Percentiles rank a stretch among this genome's conserved stretches.
phyloP scores from a whole-genome alignment of 148 eudicot species.

The Nepenthes gracilis region DNA sequence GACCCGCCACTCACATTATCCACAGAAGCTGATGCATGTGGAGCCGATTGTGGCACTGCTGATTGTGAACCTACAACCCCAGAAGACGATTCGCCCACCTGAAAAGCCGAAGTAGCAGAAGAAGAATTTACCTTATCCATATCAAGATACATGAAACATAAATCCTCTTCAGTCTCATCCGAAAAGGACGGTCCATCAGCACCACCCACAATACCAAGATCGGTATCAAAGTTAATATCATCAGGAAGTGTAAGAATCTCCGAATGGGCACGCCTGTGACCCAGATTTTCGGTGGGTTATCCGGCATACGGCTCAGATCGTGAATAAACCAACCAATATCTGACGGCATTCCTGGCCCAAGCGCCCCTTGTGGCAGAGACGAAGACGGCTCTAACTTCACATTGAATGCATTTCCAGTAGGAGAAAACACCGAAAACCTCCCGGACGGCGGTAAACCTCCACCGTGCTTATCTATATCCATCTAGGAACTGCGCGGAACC shows the following conservation, averaged over 20 bases:
- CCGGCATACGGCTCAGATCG: constrained; percentile 90
- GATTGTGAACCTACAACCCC: constrained; percentile 6
- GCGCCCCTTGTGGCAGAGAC: constrained; percentile 23
- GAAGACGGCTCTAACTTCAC: constrained; percentile 24
- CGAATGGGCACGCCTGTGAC: constrained; percentile 92
- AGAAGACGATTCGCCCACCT: constrained; percentile 52
- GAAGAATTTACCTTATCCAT: constrained; percentile 84
- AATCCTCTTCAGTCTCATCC: constrained; percentile 89
- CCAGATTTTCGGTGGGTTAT: constrained; percentile 67
- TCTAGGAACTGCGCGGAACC: constrained; percentile 2
- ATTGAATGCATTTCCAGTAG: constrained; percentile 19
- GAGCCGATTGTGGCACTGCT: constrained; percentile 8
- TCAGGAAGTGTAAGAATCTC: constrained; percentile 92
- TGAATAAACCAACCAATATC: constrained; percentile 43
- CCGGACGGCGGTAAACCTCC: constrained; percentile 57
- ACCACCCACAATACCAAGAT: constrained; percentile 81
- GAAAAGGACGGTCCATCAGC: constrained; percentile 80
- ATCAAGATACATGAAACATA: constrained; percentile 85
- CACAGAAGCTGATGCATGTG: constrained; percentile 2
- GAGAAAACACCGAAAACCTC: constrained; percentile 34
- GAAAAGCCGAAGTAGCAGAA: constrained; percentile 51
- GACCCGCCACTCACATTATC: constrained; percentile 10
- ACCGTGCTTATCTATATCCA: constrained; percentile 75
- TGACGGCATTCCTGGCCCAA: constrained; percentile 16
- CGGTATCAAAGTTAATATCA: constrained; percentile 91